Conservation (phyloP, 1,139 yeast genomes). For the Taphrina pruni region DNA sequence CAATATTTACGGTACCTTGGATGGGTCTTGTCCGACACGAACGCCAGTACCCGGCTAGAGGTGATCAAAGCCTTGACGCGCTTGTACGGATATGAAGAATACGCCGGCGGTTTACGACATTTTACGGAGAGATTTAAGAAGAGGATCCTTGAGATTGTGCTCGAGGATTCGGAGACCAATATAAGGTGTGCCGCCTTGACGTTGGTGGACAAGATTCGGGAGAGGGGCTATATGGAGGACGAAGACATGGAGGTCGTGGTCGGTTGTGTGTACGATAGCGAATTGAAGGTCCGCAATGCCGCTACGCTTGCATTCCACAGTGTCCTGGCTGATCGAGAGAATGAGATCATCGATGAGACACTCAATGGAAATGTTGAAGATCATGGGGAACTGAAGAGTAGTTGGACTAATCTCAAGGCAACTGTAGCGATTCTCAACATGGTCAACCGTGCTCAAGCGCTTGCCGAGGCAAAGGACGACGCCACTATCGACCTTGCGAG, state of each 20-base stretch:
- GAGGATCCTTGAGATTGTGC: slow-evolving; percentile 68
- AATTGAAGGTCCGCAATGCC: slow-evolving; percentile 51
- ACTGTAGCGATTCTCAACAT: slow-evolving; percentile 44
- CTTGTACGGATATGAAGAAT: slow-evolving; percentile 57
- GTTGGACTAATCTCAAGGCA: slow-evolving; percentile 49
- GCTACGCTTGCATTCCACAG: slow-evolving; percentile 49
- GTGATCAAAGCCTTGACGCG: slow-evolving; percentile 62
- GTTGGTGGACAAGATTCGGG: slow-evolving; percentile 63
- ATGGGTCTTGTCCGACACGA: slow-evolving; percentile 79
- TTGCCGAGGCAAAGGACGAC: slow-evolving; percentile 38
- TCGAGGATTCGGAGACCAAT: slow-evolving; percentile 59
- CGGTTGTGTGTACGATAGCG: slow-evolving; percentile 58
- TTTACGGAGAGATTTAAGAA: slow-evolving; percentile 73
- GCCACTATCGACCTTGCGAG: slow-evolving; percentile 46
- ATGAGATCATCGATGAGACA: slow-evolving; percentile 24
- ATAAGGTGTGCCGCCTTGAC: slow-evolving; percentile 63
- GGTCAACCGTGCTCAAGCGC: slow-evolving; percentile 26
- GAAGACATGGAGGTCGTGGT: slow-evolving; percentile 57
- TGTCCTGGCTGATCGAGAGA: slow-evolving; percentile 46
- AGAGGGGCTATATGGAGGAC: slow-evolving; percentile 68
- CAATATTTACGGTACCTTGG: slow-evolving; percentile 77
- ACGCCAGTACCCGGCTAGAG: slow-evolving; percentile 66
- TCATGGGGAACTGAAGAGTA: slow-evolving; percentile 13
- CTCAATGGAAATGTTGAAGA: slow-evolving; percentile 40
- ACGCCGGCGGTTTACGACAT: slow-evolving; percentile 63